phyloP scores from a whole-genome alignment of 2,329 filamentous ascomycete species.

The Xylariales sp. region DNA sequence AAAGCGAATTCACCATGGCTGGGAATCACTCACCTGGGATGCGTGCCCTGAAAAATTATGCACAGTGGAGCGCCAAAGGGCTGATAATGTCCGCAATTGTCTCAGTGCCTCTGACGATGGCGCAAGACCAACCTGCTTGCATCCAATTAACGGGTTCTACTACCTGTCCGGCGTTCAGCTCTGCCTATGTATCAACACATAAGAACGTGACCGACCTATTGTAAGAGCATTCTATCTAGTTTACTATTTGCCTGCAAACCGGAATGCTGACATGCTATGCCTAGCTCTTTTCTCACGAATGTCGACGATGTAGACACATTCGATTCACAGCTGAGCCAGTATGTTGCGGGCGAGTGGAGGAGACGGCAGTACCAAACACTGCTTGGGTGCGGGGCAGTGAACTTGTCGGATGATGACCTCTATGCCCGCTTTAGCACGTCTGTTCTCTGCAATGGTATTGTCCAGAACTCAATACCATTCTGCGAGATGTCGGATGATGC shows the following conservation, averaged over 20 bases:
- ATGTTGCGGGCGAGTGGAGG: conserved; percentile 80
- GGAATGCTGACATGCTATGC: conserved; percentile 27
- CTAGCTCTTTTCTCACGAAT: conserved; percentile 84
- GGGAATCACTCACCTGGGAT: conserved; percentile 24
- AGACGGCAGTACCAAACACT: conserved; percentile 82
- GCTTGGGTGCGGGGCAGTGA: conserved; percentile 82
- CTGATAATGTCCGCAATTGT: conserved; percentile 42
- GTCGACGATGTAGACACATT: conserved; percentile 83
- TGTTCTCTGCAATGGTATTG: conserved; percentile 90
- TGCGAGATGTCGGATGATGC: conserved; percentile 75
- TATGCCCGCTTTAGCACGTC: conserved; percentile 95
- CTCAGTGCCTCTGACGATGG: conserved; percentile 42
- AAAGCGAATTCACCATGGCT: conserved; percentile 37
- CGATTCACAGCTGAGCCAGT: conserved; percentile 77
- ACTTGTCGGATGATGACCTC: conserved; percentile 80
- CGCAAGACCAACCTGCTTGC: conserved; percentile 45
- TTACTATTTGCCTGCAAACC: conserved; percentile 20
- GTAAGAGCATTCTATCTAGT: conserved; percentile 39
- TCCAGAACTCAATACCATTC: conserved; percentile 82
- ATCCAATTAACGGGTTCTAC: conserved; percentile 53
- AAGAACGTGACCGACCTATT: conserved; percentile 46
- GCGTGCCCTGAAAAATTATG: conserved; percentile 29
- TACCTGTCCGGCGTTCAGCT: conserved; percentile 53
- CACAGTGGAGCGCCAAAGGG: conserved; percentile 36
- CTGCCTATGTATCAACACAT: conserved; percentile 53